Base-by-base conservation (phyloP, 2,329 filamentous ascomycete genomes). In the Sclerotinia minor region DNA sequence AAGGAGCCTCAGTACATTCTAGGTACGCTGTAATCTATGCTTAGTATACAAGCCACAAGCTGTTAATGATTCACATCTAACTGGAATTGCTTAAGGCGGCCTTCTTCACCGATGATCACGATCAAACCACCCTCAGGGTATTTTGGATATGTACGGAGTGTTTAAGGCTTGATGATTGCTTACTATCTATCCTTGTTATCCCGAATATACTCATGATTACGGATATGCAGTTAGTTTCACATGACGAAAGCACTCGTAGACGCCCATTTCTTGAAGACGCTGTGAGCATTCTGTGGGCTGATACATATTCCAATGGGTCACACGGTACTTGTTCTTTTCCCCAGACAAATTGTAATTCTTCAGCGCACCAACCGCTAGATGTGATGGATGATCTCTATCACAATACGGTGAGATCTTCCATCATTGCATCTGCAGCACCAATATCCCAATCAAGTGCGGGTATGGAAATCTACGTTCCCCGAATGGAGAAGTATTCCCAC, bases 81-180 rank as follows among this genome's bases (percentile, higher is more conserved):
- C n/a, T 64, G 32, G 58, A 13, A 64, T 35, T 61, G 54, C 32
- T 66, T 66, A 67, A 67, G 45, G 65, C 57, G 65, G 55, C 55
- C 64, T 44, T 52, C 55, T 19, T 60, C 8, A 35, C 26, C 29
- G 59, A 50, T 38, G 59, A 50, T 52, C 59, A 35, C 32, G 44
- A 61, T 49, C 44, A 60, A 26, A 60, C 41, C 26, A 47, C 50
- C 26, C 50, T 21, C 50, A 54, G 5, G 52, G 50, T 47, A 60
- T 44, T 19, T 44, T 7, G 41, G 38, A 8, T 35, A 35, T 35
- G 35, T 35, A 35, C 35, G 35, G 35, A 47, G 21, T n/a, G 17
- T 60, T 49, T 24, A 17, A 49, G 47, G 29, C 47, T 52, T 64
- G 57, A 49, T 49, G 58, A 49, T 60, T 49, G 21, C 13, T 35